Evolutionary conservation across 257 asterid genomes (phyloP), one percentile per base, ranked within the genome.

Genomic region (Lycium ferocissimum): DNA sequence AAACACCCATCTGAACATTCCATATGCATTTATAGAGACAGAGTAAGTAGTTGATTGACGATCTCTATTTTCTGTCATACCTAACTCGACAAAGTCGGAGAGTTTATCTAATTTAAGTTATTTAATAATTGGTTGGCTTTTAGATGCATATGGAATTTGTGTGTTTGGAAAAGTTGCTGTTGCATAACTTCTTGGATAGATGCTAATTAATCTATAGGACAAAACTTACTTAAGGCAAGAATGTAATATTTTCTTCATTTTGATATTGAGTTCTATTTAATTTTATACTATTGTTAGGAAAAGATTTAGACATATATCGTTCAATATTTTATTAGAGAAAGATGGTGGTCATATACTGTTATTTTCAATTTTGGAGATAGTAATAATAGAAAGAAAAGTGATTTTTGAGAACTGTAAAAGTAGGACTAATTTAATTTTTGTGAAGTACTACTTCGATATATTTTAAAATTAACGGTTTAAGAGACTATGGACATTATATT

Each of bases 21-120:
- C 62, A 15, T 15, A 57, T 57, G 62, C 62, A 57, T 57, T 18
- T 15, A 18, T 2, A 56, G 2, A 56, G 33, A 26, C 33, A 26
- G 33, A 26, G 33, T 26, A 26, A 56, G 61, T 56, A 56, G 61
- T 14, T 12, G 61, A 56, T 14, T 1, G 5, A 56, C 20, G 45
- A 40, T 3, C 12, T 54, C 58, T 54, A 54, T n/a, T 33, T 59
- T 63, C 38, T 12, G 9, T 65, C 72, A 10, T 45, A 72, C 80
- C 58, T 72, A 72, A 72, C 37, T 72, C 17, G 20, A 8, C 17
- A 70, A 40, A 40, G 79, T 70, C 10, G 4, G 2, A 6, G 2
- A 71, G 80, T 73, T 72, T 72, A n/a, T n/a, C 38, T 73, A 73
- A 73, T 47, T 6, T 1, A 73, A 20, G 11, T 71, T 72, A 12